Conservation (phyloP, 75 land plant genomes). For the Gnetum montanum region DNA sequence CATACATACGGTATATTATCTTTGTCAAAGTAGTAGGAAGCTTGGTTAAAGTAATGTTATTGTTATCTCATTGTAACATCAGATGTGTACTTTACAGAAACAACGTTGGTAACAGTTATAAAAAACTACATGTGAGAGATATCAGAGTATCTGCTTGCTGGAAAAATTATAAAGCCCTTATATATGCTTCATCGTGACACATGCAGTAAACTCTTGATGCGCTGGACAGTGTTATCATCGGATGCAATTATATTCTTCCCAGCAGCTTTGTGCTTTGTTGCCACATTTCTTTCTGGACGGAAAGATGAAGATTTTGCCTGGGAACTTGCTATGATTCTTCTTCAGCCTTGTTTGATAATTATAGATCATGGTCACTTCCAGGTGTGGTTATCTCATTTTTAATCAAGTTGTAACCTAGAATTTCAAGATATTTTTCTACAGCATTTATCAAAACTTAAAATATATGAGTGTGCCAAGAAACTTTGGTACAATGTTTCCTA, state of each 20-base stretch:
- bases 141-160: too few relatives aligned
- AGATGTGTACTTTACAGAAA: too few relatives aligned
- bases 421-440: slow-evolving; percentile 2
- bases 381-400: slow-evolving; percentile 31
- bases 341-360: slow-evolving; percentile 76
- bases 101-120: too few relatives aligned
- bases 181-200: slow-evolving; percentile 19
- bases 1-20: too few relatives aligned
- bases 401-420: too few relatives aligned
- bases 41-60: too few relatives aligned
- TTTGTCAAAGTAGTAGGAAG: too few relatives aligned
- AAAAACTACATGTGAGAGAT: too few relatives aligned
- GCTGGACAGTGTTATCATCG: slow-evolving; percentile 91
- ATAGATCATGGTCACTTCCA: slow-evolving; percentile 99
- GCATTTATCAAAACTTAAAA: background rate
- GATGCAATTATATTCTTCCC: slow-evolving; percentile 80
- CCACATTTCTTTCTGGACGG: slow-evolving; percentile 17
- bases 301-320: slow-evolving; percentile 31
- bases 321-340: slow-evolving; percentile 63
- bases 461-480: too few relatives aligned
- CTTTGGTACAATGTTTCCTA: background rate
- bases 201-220: slow-evolving; percentile 88
- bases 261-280: slow-evolving; percentile 58
- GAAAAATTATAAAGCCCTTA: slow-evolving; percentile 46
- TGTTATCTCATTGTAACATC: too few relatives aligned